Evolutionary conservation across 2,329 filamentous ascomycete species (phyloP).

Genomic region (Fusarium oxysporum): DNA sequence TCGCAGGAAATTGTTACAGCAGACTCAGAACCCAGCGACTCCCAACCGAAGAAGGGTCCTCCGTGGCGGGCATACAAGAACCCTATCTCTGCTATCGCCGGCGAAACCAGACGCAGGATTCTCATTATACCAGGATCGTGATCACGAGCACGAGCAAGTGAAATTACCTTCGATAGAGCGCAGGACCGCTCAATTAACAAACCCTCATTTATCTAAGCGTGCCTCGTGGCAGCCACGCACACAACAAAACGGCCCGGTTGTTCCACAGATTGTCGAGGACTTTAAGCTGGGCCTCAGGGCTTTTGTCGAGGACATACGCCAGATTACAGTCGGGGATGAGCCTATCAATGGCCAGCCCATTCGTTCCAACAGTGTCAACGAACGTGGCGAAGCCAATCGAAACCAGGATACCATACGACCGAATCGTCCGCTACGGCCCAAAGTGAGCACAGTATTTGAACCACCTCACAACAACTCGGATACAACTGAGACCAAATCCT

Average conservation of each 20-base stretch:
- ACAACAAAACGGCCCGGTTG: slow-evolving; percentile 56
- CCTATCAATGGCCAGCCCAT: slow-evolving; percentile 68
- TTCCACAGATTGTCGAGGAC: slow-evolving; percentile 88
- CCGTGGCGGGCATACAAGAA: slow-evolving; percentile 71
- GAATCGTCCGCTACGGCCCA: slow-evolving; percentile 54
- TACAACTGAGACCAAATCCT: slow-evolving; percentile 18
- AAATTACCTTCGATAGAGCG: slow-evolving; percentile 47
- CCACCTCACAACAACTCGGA: slow-evolving; percentile 42
- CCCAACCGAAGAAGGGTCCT: slow-evolving; percentile 72
- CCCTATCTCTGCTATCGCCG: slow-evolving; percentile 85
- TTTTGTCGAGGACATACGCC: slow-evolving; percentile 93
- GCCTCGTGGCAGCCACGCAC: slow-evolving; percentile 69
- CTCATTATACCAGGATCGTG: slow-evolving; percentile 55
- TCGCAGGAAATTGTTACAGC: slow-evolving; percentile 73
- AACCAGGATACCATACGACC: slow-evolving; percentile 63
- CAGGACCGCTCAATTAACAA: slow-evolving; percentile 51
- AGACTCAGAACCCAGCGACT: slow-evolving; percentile 58
- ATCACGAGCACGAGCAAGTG: slow-evolving; percentile 42
- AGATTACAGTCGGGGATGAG: slow-evolving; percentile 96
- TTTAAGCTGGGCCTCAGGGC: slow-evolving; percentile 91
- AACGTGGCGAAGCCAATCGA: slow-evolving; percentile 38
- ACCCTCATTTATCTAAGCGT: slow-evolving; percentile 62
- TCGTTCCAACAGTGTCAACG: slow-evolving; percentile 38
- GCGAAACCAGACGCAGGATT: slow-evolving; percentile 60
- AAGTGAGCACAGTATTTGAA: slow-evolving; percentile 58